Conservation (phyloP, 768 basidiomycete species). For the Tricholoma saponaceum region DNA sequence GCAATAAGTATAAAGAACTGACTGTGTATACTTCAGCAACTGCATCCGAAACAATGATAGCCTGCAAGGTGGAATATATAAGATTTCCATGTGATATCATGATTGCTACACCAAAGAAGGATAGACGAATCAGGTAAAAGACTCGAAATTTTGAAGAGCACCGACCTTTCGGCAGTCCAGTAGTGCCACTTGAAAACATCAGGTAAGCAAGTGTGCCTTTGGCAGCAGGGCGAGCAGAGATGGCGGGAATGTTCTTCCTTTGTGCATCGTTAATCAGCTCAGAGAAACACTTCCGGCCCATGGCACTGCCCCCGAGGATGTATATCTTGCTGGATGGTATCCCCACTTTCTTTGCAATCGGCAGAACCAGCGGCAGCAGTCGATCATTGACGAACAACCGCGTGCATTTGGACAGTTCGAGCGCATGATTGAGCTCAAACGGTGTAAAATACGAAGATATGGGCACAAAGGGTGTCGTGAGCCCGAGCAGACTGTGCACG, state of each 20-base stretch:
- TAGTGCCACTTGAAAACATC: conserved; percentile 21
- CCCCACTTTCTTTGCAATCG: conserved; percentile 30
- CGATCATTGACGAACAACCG: conserved; percentile 49
- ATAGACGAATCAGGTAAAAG: not conserved
- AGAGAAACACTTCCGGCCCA: conserved; percentile 38
- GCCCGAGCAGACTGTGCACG: conserved; percentile 42
- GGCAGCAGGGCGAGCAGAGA: conserved; percentile 8
- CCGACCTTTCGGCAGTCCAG: conserved; percentile 21
- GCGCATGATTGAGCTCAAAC: conserved; percentile 49
- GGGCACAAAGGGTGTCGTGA: conserved; percentile 49
- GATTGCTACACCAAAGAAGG: conserved; percentile 45
- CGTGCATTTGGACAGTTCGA: conserved; percentile 45
- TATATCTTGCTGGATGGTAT: conserved; percentile 40
- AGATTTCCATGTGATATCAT: conserved; percentile 72
- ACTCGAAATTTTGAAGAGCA: not conserved
- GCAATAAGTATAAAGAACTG: conserved; percentile 11
- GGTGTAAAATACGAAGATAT: conserved; percentile 53
- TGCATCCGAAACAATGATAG: conserved; percentile 23
- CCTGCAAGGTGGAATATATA: conserved; percentile 39
- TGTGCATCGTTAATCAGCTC: conserved; percentile 34
- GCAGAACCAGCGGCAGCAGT: conserved; percentile 36
- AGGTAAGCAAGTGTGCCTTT: conserved; percentile 19
- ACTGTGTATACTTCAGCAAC: conserved; percentile 34
- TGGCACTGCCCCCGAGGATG: conserved; percentile 37
- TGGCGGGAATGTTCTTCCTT: conserved; percentile 10